phyloP scores from a whole-genome alignment of 2,329 filamentous ascomycete species.

The Ceratocystis huliohia region DNA sequence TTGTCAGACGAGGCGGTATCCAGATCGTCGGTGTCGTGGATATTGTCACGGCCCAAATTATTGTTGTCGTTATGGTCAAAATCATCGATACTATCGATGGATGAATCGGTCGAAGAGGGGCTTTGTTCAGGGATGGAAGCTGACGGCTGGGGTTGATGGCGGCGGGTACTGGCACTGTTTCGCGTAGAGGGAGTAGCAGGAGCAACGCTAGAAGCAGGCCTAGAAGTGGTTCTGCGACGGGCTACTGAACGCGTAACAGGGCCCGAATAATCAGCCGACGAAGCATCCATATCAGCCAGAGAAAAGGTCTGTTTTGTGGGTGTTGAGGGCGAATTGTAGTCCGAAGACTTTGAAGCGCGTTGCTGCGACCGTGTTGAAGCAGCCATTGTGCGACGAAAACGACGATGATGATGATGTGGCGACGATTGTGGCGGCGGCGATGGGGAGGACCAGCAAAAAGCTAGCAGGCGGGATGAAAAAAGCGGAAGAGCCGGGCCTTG shows the following conservation, averaged over 20 bases:
- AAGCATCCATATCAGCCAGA: not conserved
- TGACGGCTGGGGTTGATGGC: not conserved
- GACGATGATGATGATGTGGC: not conserved
- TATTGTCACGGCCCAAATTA: not conserved
- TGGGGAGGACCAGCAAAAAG: slow-evolving; percentile 1
- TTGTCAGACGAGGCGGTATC: slow-evolving; percentile 16
- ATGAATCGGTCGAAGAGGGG: slow-evolving; percentile 15
- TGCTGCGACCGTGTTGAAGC: slow-evolving; percentile 15
- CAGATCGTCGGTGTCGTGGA: not conserved
- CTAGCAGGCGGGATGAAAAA: slow-evolving; percentile 14
- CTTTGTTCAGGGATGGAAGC: slow-evolving; percentile 9
- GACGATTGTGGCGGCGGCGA: not conserved
- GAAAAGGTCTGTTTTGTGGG: slow-evolving; percentile 15
- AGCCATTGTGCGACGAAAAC: slow-evolving; percentile 13
- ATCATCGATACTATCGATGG: slow-evolving; percentile 15
- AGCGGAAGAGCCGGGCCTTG: slow-evolving; percentile 18
- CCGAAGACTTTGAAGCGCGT: slow-evolving; percentile 11
- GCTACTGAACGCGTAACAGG: slow-evolving; percentile 67
- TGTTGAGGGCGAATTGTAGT: slow-evolving; percentile 9
- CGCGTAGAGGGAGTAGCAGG: not conserved
- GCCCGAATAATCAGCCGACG: slow-evolving; percentile 41
- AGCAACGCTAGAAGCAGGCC: slow-evolving; percentile 12
- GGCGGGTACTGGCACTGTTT: slow-evolving; percentile 6
- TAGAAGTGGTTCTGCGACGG: slow-evolving; percentile 30
- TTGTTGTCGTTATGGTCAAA: slow-evolving; percentile 12